phyloP scores from a whole-genome alignment of 78 protist genomes.

The Emiliania huxleyi region DNA sequence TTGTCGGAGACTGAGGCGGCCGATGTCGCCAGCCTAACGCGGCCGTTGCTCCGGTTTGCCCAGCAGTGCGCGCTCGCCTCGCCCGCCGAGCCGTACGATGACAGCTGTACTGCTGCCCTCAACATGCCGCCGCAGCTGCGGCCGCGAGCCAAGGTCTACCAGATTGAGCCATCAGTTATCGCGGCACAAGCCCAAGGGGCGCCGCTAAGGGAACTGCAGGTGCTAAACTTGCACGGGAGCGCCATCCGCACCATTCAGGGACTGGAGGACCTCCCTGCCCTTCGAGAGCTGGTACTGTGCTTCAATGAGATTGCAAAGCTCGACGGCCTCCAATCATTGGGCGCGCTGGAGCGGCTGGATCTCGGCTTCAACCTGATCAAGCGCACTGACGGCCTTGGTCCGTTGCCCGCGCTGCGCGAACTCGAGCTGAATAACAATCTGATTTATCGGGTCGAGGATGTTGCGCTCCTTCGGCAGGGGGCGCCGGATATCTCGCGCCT shows the following conservation, averaged over 20 bases:
- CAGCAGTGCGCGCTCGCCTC: background rate
- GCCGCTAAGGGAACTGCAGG: background rate
- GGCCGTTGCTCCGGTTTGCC: background rate
- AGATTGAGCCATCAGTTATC: background rate
- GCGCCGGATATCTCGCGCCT: constrained; percentile 15
- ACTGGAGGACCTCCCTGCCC: background rate
- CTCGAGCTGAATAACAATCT: constrained; percentile 44
- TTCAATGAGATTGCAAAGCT: constrained; percentile 56
- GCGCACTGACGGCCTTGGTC: constrained; percentile 40
- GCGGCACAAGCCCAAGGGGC: background rate
- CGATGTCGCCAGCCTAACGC: background rate
- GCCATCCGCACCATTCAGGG: background rate
- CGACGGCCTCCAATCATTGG: constrained; percentile 18
- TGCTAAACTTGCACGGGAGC: constrained; percentile 44
- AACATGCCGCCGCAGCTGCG: constrained; percentile 3
- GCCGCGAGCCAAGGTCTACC: background rate
- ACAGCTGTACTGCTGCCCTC: background rate
- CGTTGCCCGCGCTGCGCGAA: background rate
- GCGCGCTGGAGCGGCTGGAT: constrained; percentile 38
- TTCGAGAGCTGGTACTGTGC: constrained; percentile 17
- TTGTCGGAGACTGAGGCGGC: background rate
- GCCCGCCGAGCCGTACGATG: constrained; percentile 3
- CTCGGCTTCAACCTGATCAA: constrained; percentile 51
- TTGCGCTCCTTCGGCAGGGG: background rate
- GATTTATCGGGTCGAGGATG: constrained; percentile 52